Evolutionary conservation across 805 yeast genomes (phyloP), one percentile per base, ranked within the genome.

Genomic region (Yarrowia sp.): DNA sequence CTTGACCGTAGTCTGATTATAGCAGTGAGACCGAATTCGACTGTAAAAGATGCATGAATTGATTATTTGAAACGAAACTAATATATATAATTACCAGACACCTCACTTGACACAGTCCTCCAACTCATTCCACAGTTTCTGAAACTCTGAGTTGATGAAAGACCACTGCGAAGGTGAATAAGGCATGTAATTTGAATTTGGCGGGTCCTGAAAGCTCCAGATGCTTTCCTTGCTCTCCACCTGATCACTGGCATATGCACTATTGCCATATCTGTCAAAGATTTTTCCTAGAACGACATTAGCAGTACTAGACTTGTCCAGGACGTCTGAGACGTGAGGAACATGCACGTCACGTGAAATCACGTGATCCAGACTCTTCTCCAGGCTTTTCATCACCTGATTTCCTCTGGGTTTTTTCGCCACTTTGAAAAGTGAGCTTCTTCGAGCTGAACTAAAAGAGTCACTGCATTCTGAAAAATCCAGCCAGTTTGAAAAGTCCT

Each of bases 161-260:
- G 8, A 9, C 60, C 60, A 51, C 7, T 51, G 60, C n/a, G 60
- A 51, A 14, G 60, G 60, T n/a, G 60, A 51, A 10, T 51, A 51
- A 9, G 60, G 60, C 44, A 38, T 51, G 14, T 35, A 35, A 7
- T 13, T 9, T 14, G 44, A n/a, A 14, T 28, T 22, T 14, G 10
- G 15, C 1, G 9, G 8, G 1, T 48, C 55, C 14, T 48, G 39
- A 15, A 17, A 48, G 28, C 28, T 22, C 28, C 28, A 1, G 22
- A 8, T 6, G 18, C 11, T 39, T 47, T 31, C 42, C 14, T 15
- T 18, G 8, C 22, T 41, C 18, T 9, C 32, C 22, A 14, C 38
- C 17, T n/a, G 17, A 14, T 13, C 17, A 32, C 14, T 22, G 9
- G 38, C 8, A 14, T 9, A 15, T 0, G 32, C 28, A 3, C 39